A percentile compares a stretch with the other conserved stretches of the same genome.
Evolutionary conservation across 2,329 filamentous ascomycete genomes (phyloP).

Genomic region (Pezicula neosporulosa): DNA sequence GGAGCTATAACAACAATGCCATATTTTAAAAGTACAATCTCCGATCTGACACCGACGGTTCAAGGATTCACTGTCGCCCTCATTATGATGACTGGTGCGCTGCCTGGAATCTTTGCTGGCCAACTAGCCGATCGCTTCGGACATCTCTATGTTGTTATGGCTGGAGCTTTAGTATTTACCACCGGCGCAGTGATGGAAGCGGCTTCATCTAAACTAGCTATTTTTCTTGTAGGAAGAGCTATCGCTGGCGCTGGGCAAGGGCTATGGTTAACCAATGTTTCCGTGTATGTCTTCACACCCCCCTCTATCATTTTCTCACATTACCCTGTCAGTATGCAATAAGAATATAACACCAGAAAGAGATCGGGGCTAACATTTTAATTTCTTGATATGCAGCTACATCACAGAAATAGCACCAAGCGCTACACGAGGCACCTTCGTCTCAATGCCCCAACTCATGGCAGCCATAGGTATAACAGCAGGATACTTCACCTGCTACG

Average conservation of each 20-base stretch:
- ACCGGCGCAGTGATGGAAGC: conserved; percentile 49
- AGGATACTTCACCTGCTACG: conserved; percentile 61
- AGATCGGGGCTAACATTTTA: neutral
- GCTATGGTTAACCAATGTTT: conserved; percentile 47
- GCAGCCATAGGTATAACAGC: conserved; percentile 45
- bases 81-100: conserved; percentile 50
- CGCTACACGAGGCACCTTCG: conserved; percentile 45
- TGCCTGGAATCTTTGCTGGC: conserved; percentile 54
- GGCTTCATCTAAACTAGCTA: conserved; percentile 36
- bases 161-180: conserved; percentile 45
- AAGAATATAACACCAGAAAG: neutral
- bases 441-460: conserved; percentile 49
- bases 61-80: conserved; percentile 55
- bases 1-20: conserved; percentile 47
- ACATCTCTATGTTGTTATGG: conserved; percentile 40
- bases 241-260: conserved; percentile 54
- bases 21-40: conserved; percentile 38
- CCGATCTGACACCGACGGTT: conserved; percentile 42
- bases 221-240: conserved; percentile 50
- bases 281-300: conserved; percentile 33
- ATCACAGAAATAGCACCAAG: conserved; percentile 59
- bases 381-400: conserved; percentile 30
- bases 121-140: conserved; percentile 47
- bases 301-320: neutral
- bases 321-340: neutral